Conservation (phyloP, 1,284 basidiomycete species). For the Pterulicium gracile region DNA sequence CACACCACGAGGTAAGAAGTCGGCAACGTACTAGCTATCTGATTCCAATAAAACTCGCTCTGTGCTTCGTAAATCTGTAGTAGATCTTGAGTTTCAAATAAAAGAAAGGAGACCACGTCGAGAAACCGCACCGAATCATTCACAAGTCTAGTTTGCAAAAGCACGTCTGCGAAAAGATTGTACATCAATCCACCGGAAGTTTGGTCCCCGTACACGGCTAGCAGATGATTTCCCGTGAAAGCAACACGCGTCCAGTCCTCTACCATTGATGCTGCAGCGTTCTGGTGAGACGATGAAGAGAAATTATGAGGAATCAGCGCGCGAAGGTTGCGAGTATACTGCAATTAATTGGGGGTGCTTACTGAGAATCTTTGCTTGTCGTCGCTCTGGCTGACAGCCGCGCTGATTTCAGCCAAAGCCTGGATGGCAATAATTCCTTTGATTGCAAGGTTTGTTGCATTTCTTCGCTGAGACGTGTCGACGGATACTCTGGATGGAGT, state of each 20-base stretch:
- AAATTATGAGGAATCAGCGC: not conserved
- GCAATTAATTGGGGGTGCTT: too few species aligned
- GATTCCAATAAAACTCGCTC: conserved; percentile 14
- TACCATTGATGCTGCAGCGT: conserved; percentile 13
- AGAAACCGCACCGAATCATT: conserved; percentile 14
- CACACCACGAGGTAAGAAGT: too few species aligned
- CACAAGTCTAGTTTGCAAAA: conserved; percentile 20
- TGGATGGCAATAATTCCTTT: conserved; percentile 31
- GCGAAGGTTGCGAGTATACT: not conserved
- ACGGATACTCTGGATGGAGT: not conserved
- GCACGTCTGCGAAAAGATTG: conserved; percentile 35
- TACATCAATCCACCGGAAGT: conserved; percentile 28
- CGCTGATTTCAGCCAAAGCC: conserved; percentile 29
- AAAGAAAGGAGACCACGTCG: not conserved
- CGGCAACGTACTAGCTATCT: conserved; percentile 8
- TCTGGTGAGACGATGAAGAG: conserved; percentile 10
- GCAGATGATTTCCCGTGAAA: conserved; percentile 13
- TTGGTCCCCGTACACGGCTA: conserved; percentile 15
- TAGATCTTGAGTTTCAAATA: not conserved
- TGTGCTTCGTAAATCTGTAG: conserved; percentile 13
- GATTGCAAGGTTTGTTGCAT: conserved; percentile 23
- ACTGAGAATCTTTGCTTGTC: conserved; percentile 20
- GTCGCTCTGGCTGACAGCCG: conserved; percentile 13
- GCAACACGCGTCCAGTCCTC: conserved; percentile 16
- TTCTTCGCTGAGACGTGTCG: not conserved